Conservation (phyloP, 331 rosid genomes). For the Stylosanthes scabra region DNA sequence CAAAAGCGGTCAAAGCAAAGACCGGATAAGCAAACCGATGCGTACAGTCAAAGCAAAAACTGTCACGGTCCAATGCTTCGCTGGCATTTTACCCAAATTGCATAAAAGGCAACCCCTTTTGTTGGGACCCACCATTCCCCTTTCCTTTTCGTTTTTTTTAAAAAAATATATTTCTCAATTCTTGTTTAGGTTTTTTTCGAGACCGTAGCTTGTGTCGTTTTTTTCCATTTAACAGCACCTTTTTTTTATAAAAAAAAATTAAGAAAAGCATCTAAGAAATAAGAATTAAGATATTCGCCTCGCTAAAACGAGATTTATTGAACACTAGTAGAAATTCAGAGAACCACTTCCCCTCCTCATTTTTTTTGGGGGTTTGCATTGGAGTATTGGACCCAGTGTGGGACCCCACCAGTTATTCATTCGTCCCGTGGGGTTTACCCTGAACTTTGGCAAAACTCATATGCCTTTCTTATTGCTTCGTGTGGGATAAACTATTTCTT, state of each 20-base stretch:
- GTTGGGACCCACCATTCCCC: neutral
- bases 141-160: neutral
- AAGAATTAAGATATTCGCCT: constrained; percentile 43
- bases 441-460: constrained; percentile 44
- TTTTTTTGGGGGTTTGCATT: neutral
- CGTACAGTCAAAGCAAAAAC: constrained; percentile 78
- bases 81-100: constrained; percentile 53
- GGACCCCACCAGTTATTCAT: constrained; percentile 36
- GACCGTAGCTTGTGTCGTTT: constrained; percentile 18
- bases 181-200: constrained; percentile 29
- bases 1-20: constrained; percentile 66
- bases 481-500: constrained; percentile 30
- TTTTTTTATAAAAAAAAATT: too few relatives aligned
- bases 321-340: too few relatives aligned
- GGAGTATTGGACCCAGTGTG: constrained; percentile 18
- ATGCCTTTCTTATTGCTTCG: constrained; percentile 43
- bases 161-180: neutral
- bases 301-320: constrained; percentile 42
- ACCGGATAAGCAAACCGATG: constrained; percentile 64
- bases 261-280: constrained; percentile 24
- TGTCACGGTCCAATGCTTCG: constrained; percentile 64
- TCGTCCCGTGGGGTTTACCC: constrained; percentile 53
- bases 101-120: constrained; percentile 16
- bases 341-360: neutral
- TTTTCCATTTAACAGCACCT: too few relatives aligned